A percentile compares a stretch with the other conserved stretches of the same genome.
Conservation (phyloP, 257 asterid species). For the Asclepias syriaca region DNA sequence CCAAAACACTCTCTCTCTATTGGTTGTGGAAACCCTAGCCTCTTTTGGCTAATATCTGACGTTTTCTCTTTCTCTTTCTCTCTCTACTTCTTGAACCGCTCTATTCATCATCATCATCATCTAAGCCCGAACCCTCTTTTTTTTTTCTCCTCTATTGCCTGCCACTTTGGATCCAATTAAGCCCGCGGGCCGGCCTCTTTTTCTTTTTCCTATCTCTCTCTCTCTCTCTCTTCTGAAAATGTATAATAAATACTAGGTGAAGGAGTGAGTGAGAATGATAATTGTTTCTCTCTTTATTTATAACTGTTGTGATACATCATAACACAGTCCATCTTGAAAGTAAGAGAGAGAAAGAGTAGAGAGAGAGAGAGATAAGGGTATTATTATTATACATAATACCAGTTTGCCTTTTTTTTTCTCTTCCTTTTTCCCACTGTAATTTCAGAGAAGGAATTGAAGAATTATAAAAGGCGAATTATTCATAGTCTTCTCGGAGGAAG, state of each 20-base stretch:
- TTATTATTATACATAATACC: not conserved
- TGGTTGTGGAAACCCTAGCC: conserved; percentile 17
- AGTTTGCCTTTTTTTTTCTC: conserved; percentile 2
- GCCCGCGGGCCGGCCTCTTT: not conserved
- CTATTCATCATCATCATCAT: not conserved
- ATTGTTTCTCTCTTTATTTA: conserved; percentile 5
- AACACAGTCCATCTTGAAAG: conserved; percentile 13
- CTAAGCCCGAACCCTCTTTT: not conserved
- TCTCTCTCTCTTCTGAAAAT: not conserved
- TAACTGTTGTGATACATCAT: conserved; percentile 15
- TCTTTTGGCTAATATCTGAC: conserved; percentile 15
- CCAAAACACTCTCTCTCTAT: conserved; percentile 14
- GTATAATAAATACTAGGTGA: not conserved
- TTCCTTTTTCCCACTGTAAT: not conserved
- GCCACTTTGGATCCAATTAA: conserved; percentile 13
- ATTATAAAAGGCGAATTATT: not conserved
- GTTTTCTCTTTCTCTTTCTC: not conserved
- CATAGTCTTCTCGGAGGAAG: no score
- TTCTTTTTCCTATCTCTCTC: not conserved
- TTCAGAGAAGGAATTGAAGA: not conserved
- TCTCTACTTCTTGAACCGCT: not conserved
- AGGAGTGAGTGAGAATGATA: not conserved
- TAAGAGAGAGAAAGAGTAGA: conserved; percentile 10
- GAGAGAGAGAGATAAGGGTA: not conserved
- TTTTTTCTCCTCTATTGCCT: not conserved